Percentiles rank a stretch among this genome's conserved stretches.
phyloP scores from a whole-genome alignment of 176 grass and related monocot genomes.

The Aegilops longissima region DNA sequence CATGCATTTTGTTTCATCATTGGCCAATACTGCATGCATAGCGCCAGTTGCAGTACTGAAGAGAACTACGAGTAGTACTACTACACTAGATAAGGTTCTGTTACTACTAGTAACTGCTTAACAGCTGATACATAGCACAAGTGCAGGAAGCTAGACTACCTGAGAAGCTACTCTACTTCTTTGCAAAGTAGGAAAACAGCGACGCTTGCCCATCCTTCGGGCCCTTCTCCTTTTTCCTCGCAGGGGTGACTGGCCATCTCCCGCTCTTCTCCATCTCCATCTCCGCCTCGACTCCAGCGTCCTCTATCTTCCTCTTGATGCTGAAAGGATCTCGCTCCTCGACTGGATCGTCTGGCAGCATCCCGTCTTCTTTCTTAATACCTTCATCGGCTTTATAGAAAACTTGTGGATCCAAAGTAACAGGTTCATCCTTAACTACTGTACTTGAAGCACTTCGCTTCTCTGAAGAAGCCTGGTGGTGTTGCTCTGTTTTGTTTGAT shows the following conservation, averaged over 20 bases:
- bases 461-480: not conserved
- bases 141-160: not conserved
- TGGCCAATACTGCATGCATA: too few relatives aligned
- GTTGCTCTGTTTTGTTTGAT: conserved; percentile 2
- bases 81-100: not conserved
- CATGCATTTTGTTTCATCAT: too few relatives aligned
- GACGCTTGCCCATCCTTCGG: conserved; percentile 66
- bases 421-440: conserved; percentile 38
- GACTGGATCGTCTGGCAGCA: too few relatives aligned
- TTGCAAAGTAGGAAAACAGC: conserved; percentile 75
- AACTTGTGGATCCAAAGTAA: not conserved
- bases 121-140: not conserved
- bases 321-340: too few relatives aligned
- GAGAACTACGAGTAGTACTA: too few relatives aligned
- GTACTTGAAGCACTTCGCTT: not conserved
- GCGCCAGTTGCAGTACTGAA: too few relatives aligned
- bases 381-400: too few relatives aligned
- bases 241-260: not conserved
- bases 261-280: not conserved
- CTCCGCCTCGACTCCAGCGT: conserved; percentile 22
- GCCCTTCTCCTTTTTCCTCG: conserved; percentile 51
- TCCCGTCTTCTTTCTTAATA: too few relatives aligned
- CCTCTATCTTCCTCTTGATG: conserved; percentile 43
- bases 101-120: not conserved
- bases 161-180: conserved; percentile 48